These are phyloP conservation scores for Hibiscus mutabilis DNA, from an alignment of 345 rosid genomes.

Conservation along the genomic window DNA sequence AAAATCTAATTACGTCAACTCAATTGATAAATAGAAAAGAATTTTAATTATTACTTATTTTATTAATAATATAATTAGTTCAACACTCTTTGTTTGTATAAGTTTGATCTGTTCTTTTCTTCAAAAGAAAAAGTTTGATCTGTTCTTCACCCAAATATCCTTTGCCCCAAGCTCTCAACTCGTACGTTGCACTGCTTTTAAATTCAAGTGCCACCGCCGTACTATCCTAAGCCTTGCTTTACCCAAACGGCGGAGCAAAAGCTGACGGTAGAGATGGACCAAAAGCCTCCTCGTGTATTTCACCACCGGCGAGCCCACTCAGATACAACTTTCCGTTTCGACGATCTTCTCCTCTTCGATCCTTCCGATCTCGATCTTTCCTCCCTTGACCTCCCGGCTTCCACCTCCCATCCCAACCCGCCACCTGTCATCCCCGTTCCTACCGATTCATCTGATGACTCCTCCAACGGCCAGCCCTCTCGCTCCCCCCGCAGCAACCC, in stretches of 20 bases:
- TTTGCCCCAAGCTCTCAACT: neutral
- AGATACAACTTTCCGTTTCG: conserved; percentile 80
- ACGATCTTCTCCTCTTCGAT: conserved; percentile 82
- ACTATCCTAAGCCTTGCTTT: no score
- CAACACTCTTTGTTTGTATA: neutral
- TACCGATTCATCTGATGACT: conserved; percentile 62
- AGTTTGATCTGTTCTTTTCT: neutral
- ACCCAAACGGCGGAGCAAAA: conserved; percentile 5
- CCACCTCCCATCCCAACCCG: conserved; percentile 8
- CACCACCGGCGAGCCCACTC: conserved; percentile 95
- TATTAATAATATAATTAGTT: neutral
- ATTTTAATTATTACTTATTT: neutral
- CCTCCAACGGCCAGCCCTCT: conserved; percentile 34
- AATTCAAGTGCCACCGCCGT: neutral
- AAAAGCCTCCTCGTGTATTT: conserved; percentile 31
- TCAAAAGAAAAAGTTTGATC: neutral
- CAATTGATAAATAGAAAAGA: neutral
- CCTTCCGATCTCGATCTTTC: conserved; percentile 79
- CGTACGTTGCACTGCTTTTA: no score
- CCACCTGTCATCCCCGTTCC: conserved; percentile 28
- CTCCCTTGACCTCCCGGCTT: conserved; percentile 39
- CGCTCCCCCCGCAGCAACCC: conserved; percentile 22
- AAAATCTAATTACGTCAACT: neutral
- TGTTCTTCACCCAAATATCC: neutral
- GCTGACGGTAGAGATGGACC: conserved; percentile 31